phyloP scores from a whole-genome alignment of 148 eudicot species.

The Arbutus unedo region DNA sequence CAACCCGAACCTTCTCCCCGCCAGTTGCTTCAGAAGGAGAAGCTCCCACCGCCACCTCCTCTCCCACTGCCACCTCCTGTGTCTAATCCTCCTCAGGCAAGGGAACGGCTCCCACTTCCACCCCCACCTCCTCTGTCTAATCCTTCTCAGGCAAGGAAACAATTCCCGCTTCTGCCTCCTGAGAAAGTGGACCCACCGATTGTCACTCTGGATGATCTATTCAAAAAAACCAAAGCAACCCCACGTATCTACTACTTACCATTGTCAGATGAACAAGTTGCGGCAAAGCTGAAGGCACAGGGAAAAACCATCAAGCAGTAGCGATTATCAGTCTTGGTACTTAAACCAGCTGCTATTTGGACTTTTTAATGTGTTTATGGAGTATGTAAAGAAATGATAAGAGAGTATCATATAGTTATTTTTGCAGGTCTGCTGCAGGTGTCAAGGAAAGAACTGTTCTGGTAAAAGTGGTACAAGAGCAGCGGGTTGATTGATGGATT shows the following conservation, averaged over 20 bases:
- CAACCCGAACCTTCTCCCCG: constrained; percentile 55
- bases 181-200: constrained; percentile 77
- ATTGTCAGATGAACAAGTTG: constrained; percentile 75
- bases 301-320: constrained; percentile 49
- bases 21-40: constrained; percentile 44
- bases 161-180: constrained; percentile 39
- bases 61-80: constrained; percentile 55
- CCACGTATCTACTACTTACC: constrained; percentile 94
- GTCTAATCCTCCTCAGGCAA: constrained; percentile 48
- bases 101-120: constrained; percentile 54
- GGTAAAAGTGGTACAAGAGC: constrained; percentile 17
- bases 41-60: constrained; percentile 49
- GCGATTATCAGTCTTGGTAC: constrained; percentile 27
- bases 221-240: constrained; percentile 77
- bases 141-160: constrained; percentile 52
- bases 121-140: constrained; percentile 61
- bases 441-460: constrained; percentile 26
- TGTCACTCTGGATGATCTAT: constrained; percentile 87
- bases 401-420: constrained; percentile 34
- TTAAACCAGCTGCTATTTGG: constrained; percentile 12
- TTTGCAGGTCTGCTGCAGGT: constrained; percentile 64
- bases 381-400: constrained; percentile 22
- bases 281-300: constrained; percentile 42
- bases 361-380: constrained; percentile 19
- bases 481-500: constrained; percentile 24